Conservation (phyloP, 2,329 filamentous ascomycete species). For the Talaromyces amestolkiae region DNA sequence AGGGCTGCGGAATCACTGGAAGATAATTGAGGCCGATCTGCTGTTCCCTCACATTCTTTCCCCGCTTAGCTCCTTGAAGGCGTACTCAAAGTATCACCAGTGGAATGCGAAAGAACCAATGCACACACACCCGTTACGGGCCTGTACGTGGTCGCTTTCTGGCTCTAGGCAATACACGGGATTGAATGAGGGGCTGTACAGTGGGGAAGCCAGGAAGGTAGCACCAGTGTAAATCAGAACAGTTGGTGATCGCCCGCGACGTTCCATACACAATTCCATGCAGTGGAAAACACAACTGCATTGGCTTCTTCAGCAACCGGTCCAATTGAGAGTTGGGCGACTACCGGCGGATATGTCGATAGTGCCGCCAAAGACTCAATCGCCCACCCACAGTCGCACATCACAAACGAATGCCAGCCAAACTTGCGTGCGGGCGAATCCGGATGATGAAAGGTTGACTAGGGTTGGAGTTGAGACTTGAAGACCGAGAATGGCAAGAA, state of each 20-base stretch:
- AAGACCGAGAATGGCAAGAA: not conserved
- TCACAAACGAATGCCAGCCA: not conserved
- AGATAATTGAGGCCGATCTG: conserved; percentile 5
- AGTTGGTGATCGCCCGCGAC: not conserved
- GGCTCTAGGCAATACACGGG: not conserved
- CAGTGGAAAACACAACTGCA: not conserved
- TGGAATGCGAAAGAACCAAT: not conserved
- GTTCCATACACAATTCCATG: not conserved
- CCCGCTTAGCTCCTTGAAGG: conserved; percentile 1
- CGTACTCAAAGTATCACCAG: not conserved
- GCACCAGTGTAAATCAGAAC: not conserved
- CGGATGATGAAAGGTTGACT: not conserved
- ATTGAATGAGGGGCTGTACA: conserved; percentile 11
- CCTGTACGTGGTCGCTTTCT: not conserved
- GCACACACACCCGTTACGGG: not conserved
- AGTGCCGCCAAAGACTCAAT: not conserved
- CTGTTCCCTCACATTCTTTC: conserved; percentile 6
- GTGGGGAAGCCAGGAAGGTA: conserved; percentile 5
- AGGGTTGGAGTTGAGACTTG: conserved; percentile 1
- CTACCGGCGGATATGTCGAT: not conserved
- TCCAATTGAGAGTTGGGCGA: not conserved
- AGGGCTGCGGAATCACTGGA: not conserved
- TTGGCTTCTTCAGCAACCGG: conserved; percentile 6
- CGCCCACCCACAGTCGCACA: not conserved
- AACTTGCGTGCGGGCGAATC: conserved; percentile 4